Evolutionary conservation across 2,329 filamentous ascomycete genomes (phyloP).

Genomic region (Fusarium pseudocircinatum): DNA sequence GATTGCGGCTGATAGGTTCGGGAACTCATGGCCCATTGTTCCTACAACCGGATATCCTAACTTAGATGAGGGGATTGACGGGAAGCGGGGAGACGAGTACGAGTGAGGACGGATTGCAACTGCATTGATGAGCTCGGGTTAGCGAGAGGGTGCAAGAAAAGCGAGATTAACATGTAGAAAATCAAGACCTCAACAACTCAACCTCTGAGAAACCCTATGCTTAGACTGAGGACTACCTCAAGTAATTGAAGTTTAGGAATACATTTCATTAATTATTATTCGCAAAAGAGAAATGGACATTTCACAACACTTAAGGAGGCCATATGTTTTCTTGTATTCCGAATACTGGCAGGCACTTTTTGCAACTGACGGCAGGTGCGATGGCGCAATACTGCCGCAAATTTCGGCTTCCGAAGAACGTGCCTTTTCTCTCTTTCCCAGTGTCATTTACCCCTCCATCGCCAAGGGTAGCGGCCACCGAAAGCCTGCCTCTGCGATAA

Average conservation of each 20-base stretch:
- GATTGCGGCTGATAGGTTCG: constrained; percentile 37
- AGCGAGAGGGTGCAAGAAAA: not conserved
- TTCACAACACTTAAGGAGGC: too few relatives aligned
- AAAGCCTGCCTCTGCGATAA: constrained; percentile 32
- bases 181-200: not conserved
- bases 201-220: not conserved
- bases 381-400: constrained; percentile 42
- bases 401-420: constrained; percentile 27
- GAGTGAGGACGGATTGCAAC: constrained; percentile 17
- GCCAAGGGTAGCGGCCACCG: constrained; percentile 19
- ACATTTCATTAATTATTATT: not conserved
- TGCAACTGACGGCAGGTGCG: constrained; percentile 24
- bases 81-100: constrained; percentile 31
- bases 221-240: not conserved
- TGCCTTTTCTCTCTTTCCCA: constrained; percentile 25
- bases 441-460: constrained; percentile 40
- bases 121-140: not conserved
- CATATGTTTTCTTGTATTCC: not conserved
- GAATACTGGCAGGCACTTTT: not conserved
- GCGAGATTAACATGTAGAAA: not conserved
- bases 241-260: not conserved
- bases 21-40: constrained; percentile 20
- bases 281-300: not conserved
- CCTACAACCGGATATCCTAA: constrained; percentile 19
- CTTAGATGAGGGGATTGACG: constrained; percentile 10